A percentile compares a stretch with the other conserved stretches of the same genome.
phyloP scores from a whole-genome alignment of 306 rosid species.

The Ormosia emarginata region DNA sequence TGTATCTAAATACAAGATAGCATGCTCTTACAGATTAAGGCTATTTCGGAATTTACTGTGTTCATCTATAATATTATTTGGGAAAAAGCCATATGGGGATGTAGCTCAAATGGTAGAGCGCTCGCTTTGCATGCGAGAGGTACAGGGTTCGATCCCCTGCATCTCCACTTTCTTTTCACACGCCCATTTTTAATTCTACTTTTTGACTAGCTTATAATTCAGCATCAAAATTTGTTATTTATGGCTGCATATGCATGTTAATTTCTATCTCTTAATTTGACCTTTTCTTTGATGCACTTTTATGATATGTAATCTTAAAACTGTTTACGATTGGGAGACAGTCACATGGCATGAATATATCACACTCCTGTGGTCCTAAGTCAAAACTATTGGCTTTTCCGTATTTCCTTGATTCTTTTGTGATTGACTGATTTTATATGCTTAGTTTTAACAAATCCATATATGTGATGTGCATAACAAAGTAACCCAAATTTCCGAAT shows the following conservation, averaged over 20 bases:
- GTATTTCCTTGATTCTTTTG: background rate
- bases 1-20: background rate
- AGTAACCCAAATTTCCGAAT: background rate
- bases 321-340: background rate
- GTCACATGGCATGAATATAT: background rate
- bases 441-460: too few relatives aligned
- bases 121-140: constrained; percentile 40
- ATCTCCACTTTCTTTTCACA: constrained; percentile 13
- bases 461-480: too few relatives aligned
- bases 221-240: background rate
- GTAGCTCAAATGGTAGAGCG: constrained; percentile 48
- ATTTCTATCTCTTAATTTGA: background rate
- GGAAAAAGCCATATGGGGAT: constrained; percentile 5
- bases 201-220: background rate
- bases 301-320: background rate
- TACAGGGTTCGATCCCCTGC: constrained; percentile 47
- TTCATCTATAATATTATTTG: too few relatives aligned
- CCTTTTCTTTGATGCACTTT: background rate
- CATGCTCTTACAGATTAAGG: background rate
- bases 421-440: too few relatives aligned
- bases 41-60: too few relatives aligned
- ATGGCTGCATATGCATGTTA: background rate
- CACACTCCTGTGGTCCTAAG: background rate
- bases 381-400: background rate
- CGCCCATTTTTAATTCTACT: background rate